These are phyloP conservation scores for Priceomyces haplophilus DNA, from an alignment of 805 yeast species.

Conservation along the genomic window DNA sequence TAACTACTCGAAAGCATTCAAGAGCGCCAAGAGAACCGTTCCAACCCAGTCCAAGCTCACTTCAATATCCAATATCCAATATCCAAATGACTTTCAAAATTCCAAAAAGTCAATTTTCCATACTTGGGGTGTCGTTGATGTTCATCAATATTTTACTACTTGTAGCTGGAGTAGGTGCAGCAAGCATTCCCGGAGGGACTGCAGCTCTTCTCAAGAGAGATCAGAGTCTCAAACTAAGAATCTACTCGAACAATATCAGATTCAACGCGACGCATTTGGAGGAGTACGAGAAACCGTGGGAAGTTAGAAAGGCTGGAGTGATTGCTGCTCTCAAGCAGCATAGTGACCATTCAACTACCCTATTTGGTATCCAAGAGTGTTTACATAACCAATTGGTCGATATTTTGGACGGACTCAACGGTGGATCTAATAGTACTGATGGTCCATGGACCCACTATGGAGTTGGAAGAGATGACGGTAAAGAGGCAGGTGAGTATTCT, in stretches of 20 bases:
- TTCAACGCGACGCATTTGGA: slow-evolving; percentile 22
- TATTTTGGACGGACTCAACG: slow-evolving; percentile 34
- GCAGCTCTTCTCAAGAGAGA: neutral
- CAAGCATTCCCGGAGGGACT: neutral
- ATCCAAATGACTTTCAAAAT: neutral
- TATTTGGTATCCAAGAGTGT: slow-evolving; percentile 44
- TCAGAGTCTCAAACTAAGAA: slow-evolving; percentile 20
- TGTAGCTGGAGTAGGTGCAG: neutral
- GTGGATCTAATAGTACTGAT: slow-evolving; percentile 18
- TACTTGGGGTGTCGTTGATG: neutral
- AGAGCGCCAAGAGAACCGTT: too few species aligned
- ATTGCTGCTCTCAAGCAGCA: slow-evolving; percentile 10
- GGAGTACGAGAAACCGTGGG: slow-evolving; percentile 14
- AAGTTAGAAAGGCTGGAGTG: slow-evolving; percentile 12
- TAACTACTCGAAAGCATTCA: too few species aligned
- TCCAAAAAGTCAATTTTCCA: neutral
- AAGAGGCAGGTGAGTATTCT: slow-evolving; percentile 46
- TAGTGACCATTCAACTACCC: slow-evolving; percentile 8
- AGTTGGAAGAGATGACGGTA: slow-evolving; percentile 54
- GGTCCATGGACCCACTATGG: slow-evolving; percentile 42
- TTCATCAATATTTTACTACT: neutral
- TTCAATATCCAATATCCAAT: too few species aligned
- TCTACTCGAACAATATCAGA: slow-evolving; percentile 37
- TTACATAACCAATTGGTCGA: slow-evolving; percentile 41
- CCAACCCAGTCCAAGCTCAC: too few species aligned